Conservation (phyloP, 257 asterid genomes). For the Coffea eugenioides region DNA sequence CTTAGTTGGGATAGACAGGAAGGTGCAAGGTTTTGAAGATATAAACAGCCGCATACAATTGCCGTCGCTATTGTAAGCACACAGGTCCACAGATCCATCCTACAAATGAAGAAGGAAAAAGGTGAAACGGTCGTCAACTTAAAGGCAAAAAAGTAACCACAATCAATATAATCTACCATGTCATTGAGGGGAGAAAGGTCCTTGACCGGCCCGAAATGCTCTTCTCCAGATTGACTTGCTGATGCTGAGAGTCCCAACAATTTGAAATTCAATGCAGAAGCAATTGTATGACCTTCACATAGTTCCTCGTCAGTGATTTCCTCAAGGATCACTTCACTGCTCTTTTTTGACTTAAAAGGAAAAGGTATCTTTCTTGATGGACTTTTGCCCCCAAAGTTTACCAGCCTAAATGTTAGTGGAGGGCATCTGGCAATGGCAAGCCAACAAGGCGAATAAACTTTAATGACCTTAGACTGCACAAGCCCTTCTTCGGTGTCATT, state of each 20-base stretch:
- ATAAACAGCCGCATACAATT: slow-evolving; percentile 77
- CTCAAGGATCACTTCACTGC: slow-evolving; percentile 59
- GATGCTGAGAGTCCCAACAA: slow-evolving; percentile 81
- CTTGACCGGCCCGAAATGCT: slow-evolving; percentile 77
- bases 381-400: slow-evolving; percentile 48
- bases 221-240: slow-evolving; percentile 56
- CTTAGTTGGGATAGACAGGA: slow-evolving; percentile 94
- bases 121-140: slow-evolving; percentile 14
- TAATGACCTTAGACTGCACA: slow-evolving; percentile 58
- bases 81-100: slow-evolving; percentile 95
- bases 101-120: slow-evolving; percentile 23
- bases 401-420: slow-evolving; percentile 77
- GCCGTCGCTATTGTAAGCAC: slow-evolving; percentile 70
- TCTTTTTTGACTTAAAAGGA: slow-evolving; percentile 54
- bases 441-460: slow-evolving; percentile 91
- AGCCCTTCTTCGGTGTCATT: slow-evolving; percentile 53
- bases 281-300: slow-evolving; percentile 82
- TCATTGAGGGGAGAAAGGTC: slow-evolving; percentile 89
- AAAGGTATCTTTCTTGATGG: slow-evolving; percentile 50
- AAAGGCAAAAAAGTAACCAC: slow-evolving; percentile 10
- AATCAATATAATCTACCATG: slow-evolving; percentile 56
- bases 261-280: slow-evolving; percentile 80
- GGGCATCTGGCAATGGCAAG: slow-evolving; percentile 82
- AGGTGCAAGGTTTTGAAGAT: slow-evolving; percentile 81
- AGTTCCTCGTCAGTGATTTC: slow-evolving; percentile 92